A percentile compares a stretch with the other conserved stretches of the same genome.
phyloP scores from a whole-genome alignment of 257 asterid genomes.

The Orobanche coerulescens region DNA sequence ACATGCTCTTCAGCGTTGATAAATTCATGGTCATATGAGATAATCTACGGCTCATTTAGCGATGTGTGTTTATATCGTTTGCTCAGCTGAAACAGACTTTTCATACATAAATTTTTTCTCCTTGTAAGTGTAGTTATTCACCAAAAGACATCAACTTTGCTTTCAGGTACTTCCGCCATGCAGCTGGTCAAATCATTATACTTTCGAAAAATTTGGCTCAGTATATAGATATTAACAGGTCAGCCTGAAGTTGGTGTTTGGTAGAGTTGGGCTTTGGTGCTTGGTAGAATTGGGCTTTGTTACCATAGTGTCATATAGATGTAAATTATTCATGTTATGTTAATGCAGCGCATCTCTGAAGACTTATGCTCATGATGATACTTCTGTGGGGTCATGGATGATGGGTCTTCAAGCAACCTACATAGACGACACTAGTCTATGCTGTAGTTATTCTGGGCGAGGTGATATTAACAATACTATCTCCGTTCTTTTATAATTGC shows the following conservation, averaged over 20 bases:
- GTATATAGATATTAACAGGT: constrained; percentile 84
- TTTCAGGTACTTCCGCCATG: constrained; percentile 93
- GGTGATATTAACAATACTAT: constrained; percentile 34
- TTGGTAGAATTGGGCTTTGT: background rate
- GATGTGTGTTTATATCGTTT: background rate
- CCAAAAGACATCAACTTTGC: constrained; percentile 1
- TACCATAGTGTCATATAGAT: background rate
- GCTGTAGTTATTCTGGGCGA: constrained; percentile 63
- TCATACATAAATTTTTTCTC: background rate
- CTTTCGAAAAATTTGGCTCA: constrained; percentile 74
- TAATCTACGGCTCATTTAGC: background rate
- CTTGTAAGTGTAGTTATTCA: no score
- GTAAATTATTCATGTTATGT: background rate
- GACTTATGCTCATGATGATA: constrained; percentile 84
- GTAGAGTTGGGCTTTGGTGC: background rate
- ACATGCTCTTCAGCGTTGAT: background rate
- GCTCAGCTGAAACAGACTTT: background rate
- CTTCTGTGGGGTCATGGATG: constrained; percentile 94
- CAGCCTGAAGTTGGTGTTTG: constrained; percentile 2
- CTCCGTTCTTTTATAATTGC: background rate
- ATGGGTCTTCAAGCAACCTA: constrained; percentile 85
- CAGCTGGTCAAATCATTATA: constrained; percentile 63
- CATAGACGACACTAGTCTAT: constrained; percentile 73
- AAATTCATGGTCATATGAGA: background rate
- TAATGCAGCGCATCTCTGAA: constrained; percentile 75